Conservation (phyloP, 2,329 filamentous ascomycete species). For the Leptodontidium sp. region DNA sequence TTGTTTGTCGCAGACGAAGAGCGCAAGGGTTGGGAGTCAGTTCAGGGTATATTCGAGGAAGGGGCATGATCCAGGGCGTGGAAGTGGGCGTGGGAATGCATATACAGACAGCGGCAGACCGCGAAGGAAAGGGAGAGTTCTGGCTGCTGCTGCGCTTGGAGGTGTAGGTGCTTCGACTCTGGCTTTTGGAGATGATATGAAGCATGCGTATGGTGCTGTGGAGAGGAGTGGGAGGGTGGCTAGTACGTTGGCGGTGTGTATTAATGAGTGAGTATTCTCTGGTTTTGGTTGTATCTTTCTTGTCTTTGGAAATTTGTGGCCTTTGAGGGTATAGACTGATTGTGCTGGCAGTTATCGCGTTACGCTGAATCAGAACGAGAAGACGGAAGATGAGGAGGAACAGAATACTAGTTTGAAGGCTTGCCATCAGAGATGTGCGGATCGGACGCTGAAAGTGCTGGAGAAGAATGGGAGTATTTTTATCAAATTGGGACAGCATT, state of each 20-base stretch:
- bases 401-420: conserved; percentile 74
- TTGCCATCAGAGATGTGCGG: conserved; percentile 92
- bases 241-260: conserved; percentile 77
- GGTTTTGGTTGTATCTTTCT: not conserved
- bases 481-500: conserved; percentile 95
- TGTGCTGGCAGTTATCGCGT: conserved; percentile 77
- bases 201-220: conserved; percentile 76
- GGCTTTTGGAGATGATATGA: conserved; percentile 73
- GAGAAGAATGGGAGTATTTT: conserved; percentile 99
- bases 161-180: conserved; percentile 46
- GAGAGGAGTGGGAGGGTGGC: conserved; percentile 83
- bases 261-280: conserved; percentile 76
- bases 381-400: conserved; percentile 67
- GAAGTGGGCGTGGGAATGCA: conserved; percentile 9
- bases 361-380: conserved; percentile 76
- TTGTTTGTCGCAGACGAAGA: conserved; percentile 35
- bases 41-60: conserved; percentile 25
- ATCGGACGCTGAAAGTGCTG: conserved; percentile 83
- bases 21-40: conserved; percentile 12
- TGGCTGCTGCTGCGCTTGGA: conserved; percentile 40
- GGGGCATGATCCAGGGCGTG: not conserved
- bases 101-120: conserved; percentile 25
- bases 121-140: conserved; percentile 31
- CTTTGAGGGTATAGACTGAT: not conserved
- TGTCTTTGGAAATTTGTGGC: not conserved